These are phyloP conservation scores for Lactifluus volemus DNA, from an alignment of 768 basidiomycete species.

Conservation along the genomic window DNA sequence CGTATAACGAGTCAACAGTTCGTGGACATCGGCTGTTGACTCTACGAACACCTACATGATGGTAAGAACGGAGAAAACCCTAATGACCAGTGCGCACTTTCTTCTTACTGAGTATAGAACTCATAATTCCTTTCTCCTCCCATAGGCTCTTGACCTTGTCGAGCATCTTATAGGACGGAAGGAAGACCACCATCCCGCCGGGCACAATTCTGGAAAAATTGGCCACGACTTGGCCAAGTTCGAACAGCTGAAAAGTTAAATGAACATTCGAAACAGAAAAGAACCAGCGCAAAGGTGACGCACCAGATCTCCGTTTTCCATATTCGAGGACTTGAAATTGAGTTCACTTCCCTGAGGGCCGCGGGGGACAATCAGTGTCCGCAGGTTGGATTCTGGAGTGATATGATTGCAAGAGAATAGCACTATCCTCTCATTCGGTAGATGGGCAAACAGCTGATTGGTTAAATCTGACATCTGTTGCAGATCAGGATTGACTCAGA, in stretches of 20 bases:
- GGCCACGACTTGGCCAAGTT: conserved; percentile 76
- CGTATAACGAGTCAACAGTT: conserved; percentile 8
- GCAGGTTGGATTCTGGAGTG: conserved; percentile 71
- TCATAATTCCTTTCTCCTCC: conserved; percentile 51
- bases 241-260: conserved; percentile 44
- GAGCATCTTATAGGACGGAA: conserved; percentile 86
- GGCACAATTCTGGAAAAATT: conserved; percentile 76
- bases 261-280: conserved; percentile 5
- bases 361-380: conserved; percentile 60
- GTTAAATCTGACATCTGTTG: conserved; percentile 79
- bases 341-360: conserved; percentile 69
- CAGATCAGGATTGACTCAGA: not conserved
- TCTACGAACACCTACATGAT: conserved; percentile 11
- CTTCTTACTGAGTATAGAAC: conserved; percentile 62
- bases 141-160: conserved; percentile 58
- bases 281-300: not conserved
- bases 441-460: conserved; percentile 64
- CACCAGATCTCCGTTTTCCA: conserved; percentile 52
- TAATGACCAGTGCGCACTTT: conserved; percentile 37
- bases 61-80: not conserved
- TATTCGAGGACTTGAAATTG: conserved; percentile 74
- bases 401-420: conserved; percentile 92
- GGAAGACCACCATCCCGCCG: conserved; percentile 86
- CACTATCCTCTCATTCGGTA: conserved; percentile 53
- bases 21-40: conserved; percentile 11